Evolutionary conservation across 306 rosid genomes (phyloP).

Genomic region (Cucurbita argyrosperma): DNA sequence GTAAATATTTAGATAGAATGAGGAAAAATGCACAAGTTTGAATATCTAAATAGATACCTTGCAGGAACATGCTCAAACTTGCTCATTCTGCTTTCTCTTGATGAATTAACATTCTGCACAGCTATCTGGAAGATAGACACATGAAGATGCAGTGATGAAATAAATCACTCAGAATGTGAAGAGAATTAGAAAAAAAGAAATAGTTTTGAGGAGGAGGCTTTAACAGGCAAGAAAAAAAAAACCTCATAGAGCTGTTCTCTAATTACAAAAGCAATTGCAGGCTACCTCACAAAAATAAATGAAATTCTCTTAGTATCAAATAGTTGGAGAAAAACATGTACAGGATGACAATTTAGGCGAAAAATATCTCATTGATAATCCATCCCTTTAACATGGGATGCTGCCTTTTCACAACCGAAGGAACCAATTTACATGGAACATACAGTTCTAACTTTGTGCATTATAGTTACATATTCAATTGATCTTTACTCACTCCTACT

Average conservation of each 20-base stretch:
- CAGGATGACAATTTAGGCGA: not conserved
- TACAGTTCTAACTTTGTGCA: not conserved
- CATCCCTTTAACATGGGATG: not conserved
- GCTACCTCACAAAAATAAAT: constrained; percentile 36
- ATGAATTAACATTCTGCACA: constrained; percentile 72
- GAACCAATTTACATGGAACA: not conserved
- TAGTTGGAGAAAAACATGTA: not conserved
- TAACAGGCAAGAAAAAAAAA: constrained; percentile 7
- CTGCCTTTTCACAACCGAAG: not conserved
- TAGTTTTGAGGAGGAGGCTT: not conserved
- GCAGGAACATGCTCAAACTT: constrained; percentile 50
- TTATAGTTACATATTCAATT: not conserved
- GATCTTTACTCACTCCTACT: constrained; percentile 67
- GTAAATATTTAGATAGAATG: not conserved
- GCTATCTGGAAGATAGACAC: constrained; percentile 43
- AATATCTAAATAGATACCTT: constrained; percentile 30
- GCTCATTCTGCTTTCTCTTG: constrained; percentile 82
- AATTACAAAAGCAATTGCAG: constrained; percentile 76
- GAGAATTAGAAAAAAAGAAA: not conserved
- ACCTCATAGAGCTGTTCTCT: constrained; percentile 91
- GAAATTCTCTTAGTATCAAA: not conserved
- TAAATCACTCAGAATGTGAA: not conserved
- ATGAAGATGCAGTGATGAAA: not conserved
- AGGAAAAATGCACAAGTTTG: not conserved
- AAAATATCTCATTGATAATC: not conserved